A percentile compares a stretch with the other conserved stretches of the same genome.
Evolutionary conservation across 768 basidiomycete genomes (phyloP).

Genomic region (Boletus barrowsii): DNA sequence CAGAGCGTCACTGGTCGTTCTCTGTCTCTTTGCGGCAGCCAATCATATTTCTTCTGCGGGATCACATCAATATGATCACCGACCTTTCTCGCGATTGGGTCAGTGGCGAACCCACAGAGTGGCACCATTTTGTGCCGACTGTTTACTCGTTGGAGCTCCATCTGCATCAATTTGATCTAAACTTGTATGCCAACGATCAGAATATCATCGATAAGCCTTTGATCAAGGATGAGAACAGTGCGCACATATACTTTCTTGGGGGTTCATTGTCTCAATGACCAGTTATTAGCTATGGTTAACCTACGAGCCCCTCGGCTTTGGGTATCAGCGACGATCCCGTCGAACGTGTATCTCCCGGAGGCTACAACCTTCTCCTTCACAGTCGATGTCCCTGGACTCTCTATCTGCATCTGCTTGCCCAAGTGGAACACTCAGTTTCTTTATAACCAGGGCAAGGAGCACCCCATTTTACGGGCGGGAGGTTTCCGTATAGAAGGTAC

Average conservation of each 20-base stretch:
- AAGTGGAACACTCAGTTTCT: slow-evolving; percentile 86
- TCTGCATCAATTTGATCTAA: slow-evolving; percentile 72
- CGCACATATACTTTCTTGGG: slow-evolving; percentile 3
- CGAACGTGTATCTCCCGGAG: slow-evolving; percentile 70
- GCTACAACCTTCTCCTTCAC: slow-evolving; percentile 64
- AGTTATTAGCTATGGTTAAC: slow-evolving; percentile 63
- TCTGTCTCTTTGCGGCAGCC: slow-evolving; percentile 71
- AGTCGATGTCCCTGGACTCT: slow-evolving; percentile 55
- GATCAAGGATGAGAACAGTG: slow-evolving; percentile 82
- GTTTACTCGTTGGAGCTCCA: slow-evolving; percentile 69
- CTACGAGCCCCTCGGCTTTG: slow-evolving; percentile 57
- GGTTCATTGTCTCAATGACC: not conserved
- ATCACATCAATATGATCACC: slow-evolving; percentile 92
- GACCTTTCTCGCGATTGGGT: slow-evolving; percentile 94
- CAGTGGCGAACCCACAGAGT: slow-evolving; percentile 76
- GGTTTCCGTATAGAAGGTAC: slow-evolving; percentile 59
- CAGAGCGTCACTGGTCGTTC: slow-evolving; percentile 73
- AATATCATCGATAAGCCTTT: slow-evolving; percentile 93
- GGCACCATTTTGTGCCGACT: slow-evolving; percentile 80
- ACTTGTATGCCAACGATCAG: slow-evolving; percentile 89
- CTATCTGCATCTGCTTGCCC: slow-evolving; percentile 66
- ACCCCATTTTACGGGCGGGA: slow-evolving; percentile 59
- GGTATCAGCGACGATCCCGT: slow-evolving; percentile 55
- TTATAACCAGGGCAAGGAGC: slow-evolving; percentile 57
- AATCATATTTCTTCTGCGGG: slow-evolving; percentile 74